Evolutionary conservation across 495 filamentous ascomycete genomes (phyloP).

Genomic region (Podospora comata): DNA sequence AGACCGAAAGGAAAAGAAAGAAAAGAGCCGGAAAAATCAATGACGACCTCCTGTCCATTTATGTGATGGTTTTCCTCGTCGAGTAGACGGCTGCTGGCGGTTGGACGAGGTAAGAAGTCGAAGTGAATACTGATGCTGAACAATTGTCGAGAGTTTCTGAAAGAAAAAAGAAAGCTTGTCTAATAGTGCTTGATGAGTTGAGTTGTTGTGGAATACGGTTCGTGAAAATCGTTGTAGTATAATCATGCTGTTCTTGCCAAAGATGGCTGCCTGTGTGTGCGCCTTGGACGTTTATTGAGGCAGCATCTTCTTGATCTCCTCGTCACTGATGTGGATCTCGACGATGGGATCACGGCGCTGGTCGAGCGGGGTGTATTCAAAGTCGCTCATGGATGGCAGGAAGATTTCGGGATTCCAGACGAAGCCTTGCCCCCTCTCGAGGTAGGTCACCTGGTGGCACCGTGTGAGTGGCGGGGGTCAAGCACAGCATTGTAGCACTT

Average conservation of each 20-base stretch:
- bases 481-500: background rate
- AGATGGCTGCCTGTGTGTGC: background rate
- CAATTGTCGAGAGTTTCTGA: background rate
- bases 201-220: background rate
- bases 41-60: background rate
- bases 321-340: conserved; percentile 64
- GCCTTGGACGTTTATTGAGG: conserved; percentile 39
- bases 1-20: conserved; percentile 9
- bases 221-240: background rate
- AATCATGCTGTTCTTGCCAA: background rate
- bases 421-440: conserved; percentile 66
- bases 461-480: conserved; percentile 14
- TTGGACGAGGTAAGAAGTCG: background rate
- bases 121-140: background rate
- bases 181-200: background rate
- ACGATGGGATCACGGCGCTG: conserved; percentile 63
- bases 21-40: conserved; percentile 11
- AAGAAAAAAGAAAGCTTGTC: background rate
- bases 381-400: conserved; percentile 55
- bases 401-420: conserved; percentile 69
- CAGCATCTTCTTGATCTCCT: conserved; percentile 56
- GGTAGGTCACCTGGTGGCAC: conserved; percentile 59
- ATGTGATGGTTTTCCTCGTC: background rate
- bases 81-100: background rate
- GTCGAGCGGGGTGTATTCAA: conserved; percentile 58